Evolutionary conservation across 129 eudicot species (phyloP), one percentile per base, ranked within the genome.

Genomic region (Chrysanthemum lavandulifolium): DNA sequence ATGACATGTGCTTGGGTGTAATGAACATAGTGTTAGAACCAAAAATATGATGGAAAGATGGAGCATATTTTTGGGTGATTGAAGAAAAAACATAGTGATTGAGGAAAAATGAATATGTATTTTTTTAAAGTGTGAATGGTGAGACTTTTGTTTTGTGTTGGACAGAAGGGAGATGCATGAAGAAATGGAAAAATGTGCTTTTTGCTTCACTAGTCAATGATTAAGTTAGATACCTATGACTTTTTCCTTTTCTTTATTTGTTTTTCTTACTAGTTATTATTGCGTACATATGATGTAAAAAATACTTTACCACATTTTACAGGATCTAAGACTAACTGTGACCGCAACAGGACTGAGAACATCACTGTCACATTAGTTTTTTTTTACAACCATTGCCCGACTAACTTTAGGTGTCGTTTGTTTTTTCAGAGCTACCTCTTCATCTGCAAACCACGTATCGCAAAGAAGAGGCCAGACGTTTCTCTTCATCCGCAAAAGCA

Each of bases 131-230:
- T 54, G 84, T 73, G 82, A 67, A 77, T 16, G 54, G 79, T 2
- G 59, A 29, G 71, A 69, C 76, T 84, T 83, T 69, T 29, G n/a
- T 58, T 21, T 6, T 14, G 29, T 59, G 72, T 31, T 18, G 10
- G 58, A 78, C 81, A 73, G 79, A 75, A 76, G 74, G 29, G 25
- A 29, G 69, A 67, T 76, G 83, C 77, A 80, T 61, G 76, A 4
- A 31, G 47, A 19, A 52, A 61, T 69, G 71, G 71, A 53, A 70
- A 61, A 62, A 64, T 60, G 71, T 18, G 77, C 83, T 76, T 77
- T 77, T 62, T 74, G 54, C 62, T 58, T 25, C 40, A 31, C 11
- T 67, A 13, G 72, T 73, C 80, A 79, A 78, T 74, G 55, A 75
- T 64, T 49, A 62, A 50, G 70, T 61, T 69, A 52, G 47, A 78